phyloP scores from a whole-genome alignment of 2,329 filamentous ascomycete species.

The Scolecobasidium constrictum region DNA sequence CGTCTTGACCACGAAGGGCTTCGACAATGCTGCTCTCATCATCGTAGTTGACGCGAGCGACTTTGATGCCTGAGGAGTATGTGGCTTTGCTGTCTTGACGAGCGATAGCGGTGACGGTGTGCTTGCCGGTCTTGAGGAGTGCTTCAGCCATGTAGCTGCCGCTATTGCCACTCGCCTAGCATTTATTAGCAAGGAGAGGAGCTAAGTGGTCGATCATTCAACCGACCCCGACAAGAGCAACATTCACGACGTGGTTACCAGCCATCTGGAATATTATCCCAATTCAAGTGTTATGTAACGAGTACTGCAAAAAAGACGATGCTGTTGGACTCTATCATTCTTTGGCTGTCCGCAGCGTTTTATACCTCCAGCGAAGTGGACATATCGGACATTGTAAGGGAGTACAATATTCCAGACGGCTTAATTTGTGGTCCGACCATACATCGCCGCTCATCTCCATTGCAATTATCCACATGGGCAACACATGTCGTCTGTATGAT shows the following conservation, averaged over 20 bases:
- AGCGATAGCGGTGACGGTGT: slow-evolving; percentile 40
- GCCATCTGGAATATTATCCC: no score
- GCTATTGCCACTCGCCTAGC: slow-evolving; percentile 25
- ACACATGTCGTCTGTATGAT: no score
- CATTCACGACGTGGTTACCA: slow-evolving; percentile 22
- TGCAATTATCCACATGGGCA: no score
- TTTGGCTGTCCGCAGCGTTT: no score
- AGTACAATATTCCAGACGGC: no score
- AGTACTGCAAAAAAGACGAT: no score
- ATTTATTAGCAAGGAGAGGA: not conserved
- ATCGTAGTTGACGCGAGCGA: slow-evolving; percentile 37
- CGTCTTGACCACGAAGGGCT: slow-evolving; percentile 26
- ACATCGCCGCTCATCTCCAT: no score
- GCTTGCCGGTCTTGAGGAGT: slow-evolving; percentile 34
- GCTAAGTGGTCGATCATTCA: not conserved
- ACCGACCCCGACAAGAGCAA: slow-evolving; percentile 28
- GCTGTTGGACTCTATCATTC: no score
- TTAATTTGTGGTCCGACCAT: no score
- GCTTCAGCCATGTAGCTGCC: slow-evolving; percentile 26
- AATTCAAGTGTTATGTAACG: no score
- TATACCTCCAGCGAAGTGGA: no score
- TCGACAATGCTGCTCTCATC: slow-evolving; percentile 21
- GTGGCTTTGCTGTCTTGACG: slow-evolving; percentile 31
- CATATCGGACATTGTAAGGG: no score
- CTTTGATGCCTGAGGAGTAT: slow-evolving; percentile 29